phyloP scores from a whole-genome alignment of 2,329 filamentous ascomycete species.

The Thielaviopsis punctulata region DNA sequence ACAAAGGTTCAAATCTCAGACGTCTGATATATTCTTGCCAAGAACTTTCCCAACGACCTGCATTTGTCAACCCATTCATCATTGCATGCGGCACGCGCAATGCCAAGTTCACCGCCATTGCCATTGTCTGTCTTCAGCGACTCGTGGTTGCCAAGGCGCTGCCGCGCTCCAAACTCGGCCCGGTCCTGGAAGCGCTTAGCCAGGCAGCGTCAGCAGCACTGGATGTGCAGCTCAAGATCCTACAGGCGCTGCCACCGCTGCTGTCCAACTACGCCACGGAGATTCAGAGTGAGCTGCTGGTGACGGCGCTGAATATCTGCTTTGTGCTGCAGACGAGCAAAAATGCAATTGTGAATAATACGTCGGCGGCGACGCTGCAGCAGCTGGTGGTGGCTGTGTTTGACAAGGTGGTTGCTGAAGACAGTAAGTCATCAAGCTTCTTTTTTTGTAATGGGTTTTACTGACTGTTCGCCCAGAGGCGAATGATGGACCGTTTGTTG shows the following conservation, averaged over 20 bases:
- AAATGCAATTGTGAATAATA: conserved; percentile 85
- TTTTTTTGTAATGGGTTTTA: neutral
- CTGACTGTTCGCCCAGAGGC: conserved; percentile 19
- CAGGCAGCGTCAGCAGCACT: conserved; percentile 66
- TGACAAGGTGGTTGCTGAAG: conserved; percentile 73
- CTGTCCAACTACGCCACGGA: conserved; percentile 79
- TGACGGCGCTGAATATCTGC: conserved; percentile 74
- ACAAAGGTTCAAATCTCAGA: no score
- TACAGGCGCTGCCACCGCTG: conserved; percentile 78
- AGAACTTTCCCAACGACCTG: conserved; percentile 69
- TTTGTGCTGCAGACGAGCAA: conserved; percentile 83
- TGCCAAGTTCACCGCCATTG: conserved; percentile 74
- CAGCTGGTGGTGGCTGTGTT: conserved; percentile 86
- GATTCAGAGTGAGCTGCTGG: conserved; percentile 63
- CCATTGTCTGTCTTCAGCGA: conserved; percentile 74
- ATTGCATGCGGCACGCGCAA: conserved; percentile 84
- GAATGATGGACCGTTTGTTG: conserved; percentile 37
- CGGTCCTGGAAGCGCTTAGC: conserved; percentile 74
- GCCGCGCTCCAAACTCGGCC: conserved; percentile 60
- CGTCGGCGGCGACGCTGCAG: conserved; percentile 87
- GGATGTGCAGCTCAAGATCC: conserved; percentile 88
- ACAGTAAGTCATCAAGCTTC: conserved; percentile 37
- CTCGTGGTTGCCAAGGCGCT: conserved; percentile 70
- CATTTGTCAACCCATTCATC: conserved; percentile 86
- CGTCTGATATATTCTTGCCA: no score